phyloP scores from a whole-genome alignment of 495 filamentous ascomycete genomes.

The Trichoderma virens region DNA sequence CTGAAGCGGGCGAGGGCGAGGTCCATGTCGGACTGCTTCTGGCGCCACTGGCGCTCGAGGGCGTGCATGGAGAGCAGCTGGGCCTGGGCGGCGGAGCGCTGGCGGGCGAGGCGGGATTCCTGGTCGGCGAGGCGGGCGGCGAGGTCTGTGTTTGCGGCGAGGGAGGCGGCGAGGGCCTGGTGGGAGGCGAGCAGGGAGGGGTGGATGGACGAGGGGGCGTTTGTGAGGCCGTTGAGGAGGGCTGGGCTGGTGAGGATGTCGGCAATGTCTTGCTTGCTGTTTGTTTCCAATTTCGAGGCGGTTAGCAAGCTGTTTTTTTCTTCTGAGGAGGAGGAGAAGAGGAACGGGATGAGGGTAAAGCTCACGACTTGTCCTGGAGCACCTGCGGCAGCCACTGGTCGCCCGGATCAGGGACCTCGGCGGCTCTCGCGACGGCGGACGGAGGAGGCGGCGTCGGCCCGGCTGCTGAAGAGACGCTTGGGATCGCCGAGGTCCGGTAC shows the following conservation, averaged over 20 bases:
- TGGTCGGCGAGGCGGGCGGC: conserved; percentile 51
- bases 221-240: conserved; percentile 55
- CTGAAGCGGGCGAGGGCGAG: conserved; percentile 74
- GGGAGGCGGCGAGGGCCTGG: conserved; percentile 49
- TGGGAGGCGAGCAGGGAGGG: conserved; percentile 50
- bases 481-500: conserved; percentile 50
- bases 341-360: no score
- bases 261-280: conserved; percentile 55
- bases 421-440: conserved; percentile 15
- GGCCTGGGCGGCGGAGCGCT: conserved; percentile 62
- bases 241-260: conserved; percentile 51
- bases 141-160: conserved; percentile 61
- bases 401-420: conserved; percentile 37
- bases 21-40: conserved; percentile 85
- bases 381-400: conserved; percentile 61
- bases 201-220: conserved; percentile 57
- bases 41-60: conserved; percentile 83
- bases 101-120: conserved; percentile 51
- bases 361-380: conserved; percentile 69
- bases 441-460: conserved; percentile 17
- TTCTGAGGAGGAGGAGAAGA: no score
- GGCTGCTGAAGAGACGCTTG: conserved; percentile 53
- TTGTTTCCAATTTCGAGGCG: not conserved
- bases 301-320: not conserved
- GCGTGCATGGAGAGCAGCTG: conserved; percentile 76